These are phyloP conservation scores for Musa itinerans DNA, from an alignment of 176 grass and related monocot genomes.

Conservation along the genomic window DNA sequence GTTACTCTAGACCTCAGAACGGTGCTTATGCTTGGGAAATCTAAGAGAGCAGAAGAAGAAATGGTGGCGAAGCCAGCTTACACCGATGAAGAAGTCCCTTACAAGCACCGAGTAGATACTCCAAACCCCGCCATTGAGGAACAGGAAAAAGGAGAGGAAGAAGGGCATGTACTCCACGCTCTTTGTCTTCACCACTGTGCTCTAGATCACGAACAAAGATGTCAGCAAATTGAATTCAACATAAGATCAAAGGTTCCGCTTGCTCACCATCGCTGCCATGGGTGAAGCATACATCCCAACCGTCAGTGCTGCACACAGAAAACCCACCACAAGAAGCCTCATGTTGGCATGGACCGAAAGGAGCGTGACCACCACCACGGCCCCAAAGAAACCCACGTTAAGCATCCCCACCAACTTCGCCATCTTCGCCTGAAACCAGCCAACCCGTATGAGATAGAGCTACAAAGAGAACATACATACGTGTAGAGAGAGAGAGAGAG, in stretches of 20 bases:
- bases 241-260: not conserved
- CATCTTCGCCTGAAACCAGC: slow-evolving; percentile 23
- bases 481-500: no score
- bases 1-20: not conserved
- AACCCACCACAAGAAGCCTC: slow-evolving; percentile 37
- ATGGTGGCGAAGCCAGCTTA: slow-evolving; percentile 20
- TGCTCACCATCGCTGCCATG: slow-evolving; percentile 45
- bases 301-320: slow-evolving; percentile 38
- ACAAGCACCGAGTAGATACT: slow-evolving; percentile 43
- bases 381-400: slow-evolving; percentile 40
- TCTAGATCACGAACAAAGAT: slow-evolving; percentile 25
- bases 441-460: not conserved
- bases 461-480: no score
- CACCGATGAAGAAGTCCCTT: slow-evolving; percentile 47
- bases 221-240: not conserved
- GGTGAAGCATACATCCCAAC: slow-evolving; percentile 63
- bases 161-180: slow-evolving; percentile 83
- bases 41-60: not conserved
- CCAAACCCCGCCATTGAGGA: slow-evolving; percentile 67
- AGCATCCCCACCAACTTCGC: slow-evolving; percentile 27
- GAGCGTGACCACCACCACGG: slow-evolving; percentile 27
- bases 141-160: slow-evolving; percentile 60
- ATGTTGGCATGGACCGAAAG: slow-evolving; percentile 25
- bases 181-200: slow-evolving; percentile 41
- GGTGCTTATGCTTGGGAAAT: not conserved